A percentile compares a stretch with the other conserved stretches of the same genome.
Conservation (phyloP, 352 stramenopile species). For the Globisporangium spiculum region DNA sequence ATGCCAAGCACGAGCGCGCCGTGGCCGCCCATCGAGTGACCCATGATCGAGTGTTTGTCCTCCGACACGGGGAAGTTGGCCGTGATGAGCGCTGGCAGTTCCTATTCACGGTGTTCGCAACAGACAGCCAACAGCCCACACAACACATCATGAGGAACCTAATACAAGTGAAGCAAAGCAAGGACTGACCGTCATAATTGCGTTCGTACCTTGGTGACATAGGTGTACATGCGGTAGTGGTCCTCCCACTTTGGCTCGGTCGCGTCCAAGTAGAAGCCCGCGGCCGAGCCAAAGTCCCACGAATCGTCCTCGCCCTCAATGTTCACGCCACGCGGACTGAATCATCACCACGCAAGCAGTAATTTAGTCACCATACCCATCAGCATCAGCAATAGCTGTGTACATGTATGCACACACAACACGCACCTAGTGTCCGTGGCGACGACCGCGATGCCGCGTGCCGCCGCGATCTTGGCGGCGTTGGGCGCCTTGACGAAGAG, state of each 20-base stretch:
- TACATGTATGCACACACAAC: no score
- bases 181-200: neutral
- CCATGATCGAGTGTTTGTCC: conserved; percentile 89
- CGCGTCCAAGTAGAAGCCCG: conserved; percentile 98
- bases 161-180: neutral
- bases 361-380: no score
- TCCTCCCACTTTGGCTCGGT: conserved; percentile 90
- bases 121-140: no score
- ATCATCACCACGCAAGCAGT: neutral
- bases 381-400: no score
- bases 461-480: conserved; percentile 87
- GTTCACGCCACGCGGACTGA: conserved; percentile 86
- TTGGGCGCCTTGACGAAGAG: conserved; percentile 94
- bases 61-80: conserved; percentile 84
- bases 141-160: no score
- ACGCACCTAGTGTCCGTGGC: conserved; percentile 90
- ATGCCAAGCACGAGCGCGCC: conserved; percentile 95
- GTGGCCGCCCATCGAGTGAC: conserved; percentile 98
- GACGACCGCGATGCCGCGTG: conserved; percentile 93
- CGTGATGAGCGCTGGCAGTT: conserved; percentile 91
- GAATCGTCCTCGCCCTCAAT: conserved; percentile 93
- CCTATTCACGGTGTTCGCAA: conserved; percentile 24
- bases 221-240: conserved; percentile 98
- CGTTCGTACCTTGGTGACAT: conserved; percentile 82
- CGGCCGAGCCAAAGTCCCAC: conserved; percentile 96